Conservation (phyloP, 2,329 filamentous ascomycete species). For the Trichoderma gracile region DNA sequence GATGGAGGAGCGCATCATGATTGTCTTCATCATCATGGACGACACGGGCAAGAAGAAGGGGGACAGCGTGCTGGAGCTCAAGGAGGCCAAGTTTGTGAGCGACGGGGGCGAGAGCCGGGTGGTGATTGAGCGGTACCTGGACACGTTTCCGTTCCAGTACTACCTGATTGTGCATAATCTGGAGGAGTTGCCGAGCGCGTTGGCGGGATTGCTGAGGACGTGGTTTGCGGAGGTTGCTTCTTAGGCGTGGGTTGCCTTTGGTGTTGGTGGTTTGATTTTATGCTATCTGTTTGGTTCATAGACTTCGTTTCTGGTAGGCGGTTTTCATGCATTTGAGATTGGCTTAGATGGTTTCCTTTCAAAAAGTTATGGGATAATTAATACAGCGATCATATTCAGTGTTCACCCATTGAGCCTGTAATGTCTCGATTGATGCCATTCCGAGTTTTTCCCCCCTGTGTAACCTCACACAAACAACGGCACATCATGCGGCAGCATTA, state of each 20-base stretch:
- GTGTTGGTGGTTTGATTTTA: not conserved
- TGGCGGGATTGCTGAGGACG: slow-evolving; percentile 85
- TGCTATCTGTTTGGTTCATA: not conserved
- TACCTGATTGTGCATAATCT: slow-evolving; percentile 94
- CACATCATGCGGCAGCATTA: not conserved
- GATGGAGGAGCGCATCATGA: slow-evolving; percentile 92
- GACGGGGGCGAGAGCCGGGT: slow-evolving; percentile 67
- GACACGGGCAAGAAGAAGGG: slow-evolving; percentile 50
- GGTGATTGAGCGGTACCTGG: slow-evolving; percentile 86
- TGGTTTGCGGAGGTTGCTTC: slow-evolving; percentile 81
- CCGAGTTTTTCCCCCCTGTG: not conserved
- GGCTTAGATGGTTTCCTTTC: not conserved
- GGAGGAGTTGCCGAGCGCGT: slow-evolving; percentile 81
- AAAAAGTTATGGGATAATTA: not conserved
- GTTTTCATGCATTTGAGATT: not conserved
- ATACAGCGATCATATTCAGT: not conserved
- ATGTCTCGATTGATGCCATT: not conserved
- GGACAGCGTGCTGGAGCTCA: slow-evolving; percentile 80
- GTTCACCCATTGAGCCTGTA: not conserved
- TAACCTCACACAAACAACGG: not conserved
- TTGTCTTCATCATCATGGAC: slow-evolving; percentile 97
- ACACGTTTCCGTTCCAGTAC: slow-evolving; percentile 95
- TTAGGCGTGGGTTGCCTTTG: slow-evolving; percentile 26
- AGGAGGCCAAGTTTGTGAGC: slow-evolving; percentile 78
- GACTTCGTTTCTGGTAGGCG: not conserved